Evolutionary conservation across 257 asterid species (phyloP).

Genomic region (Nicotiana paniculata): DNA sequence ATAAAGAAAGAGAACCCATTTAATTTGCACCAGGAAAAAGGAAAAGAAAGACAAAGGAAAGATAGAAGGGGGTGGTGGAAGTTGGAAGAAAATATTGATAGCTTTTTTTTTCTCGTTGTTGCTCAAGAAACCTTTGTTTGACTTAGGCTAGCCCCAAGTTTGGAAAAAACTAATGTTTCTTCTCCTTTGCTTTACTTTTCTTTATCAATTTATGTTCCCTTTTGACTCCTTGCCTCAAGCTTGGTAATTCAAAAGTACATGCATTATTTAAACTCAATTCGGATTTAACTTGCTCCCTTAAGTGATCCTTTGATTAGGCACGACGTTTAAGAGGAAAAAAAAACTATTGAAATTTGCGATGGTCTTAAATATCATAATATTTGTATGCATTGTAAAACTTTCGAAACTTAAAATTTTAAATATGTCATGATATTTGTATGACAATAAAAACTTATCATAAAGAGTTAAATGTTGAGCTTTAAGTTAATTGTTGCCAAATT

Average conservation of each 20-base stretch:
- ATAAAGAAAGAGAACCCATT: conserved; percentile 2
- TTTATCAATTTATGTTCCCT: background rate
- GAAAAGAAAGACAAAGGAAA: background rate
- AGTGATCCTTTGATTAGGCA: too few species aligned
- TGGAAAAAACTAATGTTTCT: conserved; percentile 3
- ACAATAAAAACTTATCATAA: background rate
- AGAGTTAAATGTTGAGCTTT: background rate
- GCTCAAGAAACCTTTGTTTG: conserved; percentile 24
- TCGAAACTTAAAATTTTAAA: background rate
- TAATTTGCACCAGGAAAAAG: background rate
- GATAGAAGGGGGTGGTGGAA: conserved; percentile 1
- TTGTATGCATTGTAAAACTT: too few species aligned
- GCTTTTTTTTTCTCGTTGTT: conserved; percentile 7
- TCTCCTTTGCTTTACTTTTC: background rate
- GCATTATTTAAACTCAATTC: background rate
- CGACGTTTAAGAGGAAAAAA: too few species aligned
- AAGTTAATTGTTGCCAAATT: background rate
- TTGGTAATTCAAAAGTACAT: background rate
- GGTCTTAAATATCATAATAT: too few species aligned
- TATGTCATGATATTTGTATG: background rate
- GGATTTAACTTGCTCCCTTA: background rate
- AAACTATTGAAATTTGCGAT: too few species aligned
- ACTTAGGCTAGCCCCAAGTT: conserved; percentile 14
- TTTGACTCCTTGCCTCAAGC: background rate
- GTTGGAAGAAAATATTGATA: background rate